Evolutionary conservation across 352 stramenopile species (phyloP).

Genomic region (Globisporangium echinulatum): DNA sequence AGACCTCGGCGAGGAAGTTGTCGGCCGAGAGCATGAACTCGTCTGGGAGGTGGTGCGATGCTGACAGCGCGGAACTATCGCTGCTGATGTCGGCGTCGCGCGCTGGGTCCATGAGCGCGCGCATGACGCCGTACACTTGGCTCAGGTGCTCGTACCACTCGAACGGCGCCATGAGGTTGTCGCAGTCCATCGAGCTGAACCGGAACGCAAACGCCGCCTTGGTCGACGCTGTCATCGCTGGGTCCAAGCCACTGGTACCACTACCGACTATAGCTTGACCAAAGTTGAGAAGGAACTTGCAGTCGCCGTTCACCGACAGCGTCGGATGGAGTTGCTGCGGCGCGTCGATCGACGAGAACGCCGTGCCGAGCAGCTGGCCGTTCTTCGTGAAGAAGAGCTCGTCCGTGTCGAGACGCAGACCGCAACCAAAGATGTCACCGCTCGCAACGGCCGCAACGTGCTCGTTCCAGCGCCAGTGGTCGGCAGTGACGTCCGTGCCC

Average conservation of each 20-base stretch:
- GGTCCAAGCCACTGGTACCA: conserved; percentile 10
- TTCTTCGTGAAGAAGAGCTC: conserved; percentile 88
- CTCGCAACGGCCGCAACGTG: conserved; percentile 26
- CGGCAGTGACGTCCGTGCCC: conserved; percentile 37
- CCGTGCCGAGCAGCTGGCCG: conserved; percentile 63
- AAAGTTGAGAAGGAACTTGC: conserved; percentile 74
- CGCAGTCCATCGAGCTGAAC: conserved; percentile 78
- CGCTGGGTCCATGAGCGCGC: conserved; percentile 58
- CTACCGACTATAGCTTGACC: conserved; percentile 24
- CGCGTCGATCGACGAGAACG: conserved; percentile 64
- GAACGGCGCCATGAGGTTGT: conserved; percentile 81
- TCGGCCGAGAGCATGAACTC: conserved; percentile 87
- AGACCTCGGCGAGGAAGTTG: conserved; percentile 84
- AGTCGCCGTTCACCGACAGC: conserved; percentile 68
- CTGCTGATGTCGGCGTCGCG: conserved; percentile 1
- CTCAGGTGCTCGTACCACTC: conserved; percentile 85
- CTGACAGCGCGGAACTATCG: no score
- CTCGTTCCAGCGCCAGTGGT: conserved; percentile 76
- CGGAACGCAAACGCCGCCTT: conserved; percentile 70
- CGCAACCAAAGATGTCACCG: conserved; percentile 76
- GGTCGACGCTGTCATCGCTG: conserved; percentile 9
- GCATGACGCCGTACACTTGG: conserved; percentile 84
- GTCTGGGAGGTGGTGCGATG: conserved; percentile 36
- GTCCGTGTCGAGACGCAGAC: conserved; percentile 68
- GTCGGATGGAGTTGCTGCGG: conserved; percentile 56